Base-by-base conservation (phyloP, 192 early-diverging fungal genomes). In the Linnemannia schmuckeri region DNA sequence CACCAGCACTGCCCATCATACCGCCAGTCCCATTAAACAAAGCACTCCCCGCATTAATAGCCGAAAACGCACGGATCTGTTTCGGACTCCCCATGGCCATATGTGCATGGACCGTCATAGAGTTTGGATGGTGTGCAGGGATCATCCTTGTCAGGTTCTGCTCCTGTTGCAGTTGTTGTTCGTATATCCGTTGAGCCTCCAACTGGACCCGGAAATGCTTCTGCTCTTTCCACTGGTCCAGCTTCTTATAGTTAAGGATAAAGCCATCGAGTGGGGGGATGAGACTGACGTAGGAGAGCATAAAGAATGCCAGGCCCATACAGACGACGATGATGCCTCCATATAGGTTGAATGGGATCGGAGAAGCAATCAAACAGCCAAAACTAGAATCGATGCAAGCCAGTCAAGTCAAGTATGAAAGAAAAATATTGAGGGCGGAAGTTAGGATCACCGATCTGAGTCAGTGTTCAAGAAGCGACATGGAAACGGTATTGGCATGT, bases 161-260 rank as follows among this genome's bases (percentile, higher is more conserved):
- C 52, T 86, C 84, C 73, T 86, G 84, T 33, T 86, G 84, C 27
- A 86, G 47, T 35, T 86, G 84, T 24, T 86, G 84, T 74, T 86
- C 84, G 77, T 77, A 86, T 20, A 86, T 86, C 61, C 75, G 57
- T 40, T 86, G 84, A 6, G 84, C 84, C 40, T 86, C 84, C 41
- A 81, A 17, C 17, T 80, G 84, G 22, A 86, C 84, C 0, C 84
- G 79, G 61, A 86, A 86, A 61, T 86, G 84, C n/a, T 75, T 86
- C 55, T 86, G 84, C 40, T 86, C 84, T 44, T 86, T 86, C 84
- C 84, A 81, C 44, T 70, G 79, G 46, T 77, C 84, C 52, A 81
- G 70, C 33, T 81, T 86, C 27, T 77, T 81, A 72, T 78, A 86
- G 38, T 86, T 86, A 57, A 86, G 77, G 27, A 86, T 80, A 20